These are phyloP conservation scores for Mycena kentingensis DNA, from an alignment of 768 basidiomycete species.

Conservation along the genomic window DNA sequence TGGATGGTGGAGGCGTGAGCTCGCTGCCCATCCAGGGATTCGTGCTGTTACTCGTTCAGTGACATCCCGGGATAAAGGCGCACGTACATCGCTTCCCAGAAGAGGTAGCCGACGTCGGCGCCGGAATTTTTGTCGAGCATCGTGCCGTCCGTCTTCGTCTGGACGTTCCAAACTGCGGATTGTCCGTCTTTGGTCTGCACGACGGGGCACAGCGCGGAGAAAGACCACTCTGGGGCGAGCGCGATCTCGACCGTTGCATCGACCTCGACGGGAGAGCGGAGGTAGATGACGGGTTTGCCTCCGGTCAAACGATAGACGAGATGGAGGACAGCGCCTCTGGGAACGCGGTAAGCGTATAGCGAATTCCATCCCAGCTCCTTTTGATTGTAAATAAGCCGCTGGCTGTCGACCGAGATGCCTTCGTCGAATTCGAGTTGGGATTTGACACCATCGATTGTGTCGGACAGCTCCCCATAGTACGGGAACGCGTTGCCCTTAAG, in stretches of 20 bases:
- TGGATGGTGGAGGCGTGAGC: not conserved
- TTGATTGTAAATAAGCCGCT: no score
- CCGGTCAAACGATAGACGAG: no score
- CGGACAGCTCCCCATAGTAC: no score
- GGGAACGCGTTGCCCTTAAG: no score
- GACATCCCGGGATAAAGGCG: not conserved
- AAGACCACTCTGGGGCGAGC: not conserved
- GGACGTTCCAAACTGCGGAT: not conserved
- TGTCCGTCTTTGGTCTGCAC: not conserved
- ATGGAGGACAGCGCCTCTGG: no score
- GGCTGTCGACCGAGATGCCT: no score
- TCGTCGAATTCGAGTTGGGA: no score
- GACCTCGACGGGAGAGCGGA: not conserved
- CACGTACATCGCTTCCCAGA: constrained; percentile 28
- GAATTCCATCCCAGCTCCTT: no score
- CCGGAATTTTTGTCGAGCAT: constrained; percentile 25
- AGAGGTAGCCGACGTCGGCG: constrained; percentile 27
- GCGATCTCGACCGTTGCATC: constrained; percentile 1
- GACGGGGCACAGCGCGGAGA: constrained; percentile 2
- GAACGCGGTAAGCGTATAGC: no score
- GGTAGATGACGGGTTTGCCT: constrained; percentile 8
- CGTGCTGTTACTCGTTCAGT: not conserved
- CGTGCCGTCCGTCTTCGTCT: constrained; percentile 15
- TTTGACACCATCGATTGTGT: no score
- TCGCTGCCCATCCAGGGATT: constrained; percentile 1